phyloP scores from a whole-genome alignment of 1,284 basidiomycete species.

The Apiotrichum brassicae region DNA sequence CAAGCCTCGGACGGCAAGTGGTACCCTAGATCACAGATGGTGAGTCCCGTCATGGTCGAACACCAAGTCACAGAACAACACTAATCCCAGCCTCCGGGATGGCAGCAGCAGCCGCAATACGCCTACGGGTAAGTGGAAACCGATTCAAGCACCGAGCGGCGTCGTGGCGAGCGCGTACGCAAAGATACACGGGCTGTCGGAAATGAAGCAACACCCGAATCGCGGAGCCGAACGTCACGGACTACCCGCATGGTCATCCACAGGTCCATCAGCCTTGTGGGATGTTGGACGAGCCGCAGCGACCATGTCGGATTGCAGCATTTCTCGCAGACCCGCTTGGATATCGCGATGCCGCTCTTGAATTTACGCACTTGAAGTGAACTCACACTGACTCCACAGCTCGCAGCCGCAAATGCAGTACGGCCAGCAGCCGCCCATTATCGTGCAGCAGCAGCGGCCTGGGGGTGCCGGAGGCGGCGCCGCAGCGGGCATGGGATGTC shows the following conservation, averaged over 20 bases:
- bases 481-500: constrained; percentile 10
- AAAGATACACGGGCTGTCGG: too few relatives aligned
- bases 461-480: constrained; percentile 7
- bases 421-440: constrained; percentile 12
- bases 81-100: constrained; percentile 5
- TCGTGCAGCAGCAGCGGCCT: constrained; percentile 16
- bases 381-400: not conserved
- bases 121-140: not conserved
- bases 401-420: constrained; percentile 16
- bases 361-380: too few relatives aligned
- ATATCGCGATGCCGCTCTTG: too few relatives aligned
- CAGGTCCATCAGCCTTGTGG: too few relatives aligned
- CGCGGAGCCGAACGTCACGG: not conserved
- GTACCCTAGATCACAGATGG: constrained; percentile 17
- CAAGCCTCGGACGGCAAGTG: constrained; percentile 21
- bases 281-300: too few relatives aligned
- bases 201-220: too few relatives aligned
- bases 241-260: too few relatives aligned
- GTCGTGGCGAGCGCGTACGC: too few relatives aligned
- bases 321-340: too few relatives aligned
- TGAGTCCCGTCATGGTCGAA: not conserved
- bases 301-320: too few relatives aligned
- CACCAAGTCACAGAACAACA: too few relatives aligned
- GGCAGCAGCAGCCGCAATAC: constrained; percentile 2
- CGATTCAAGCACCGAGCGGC: not conserved